Evolutionary conservation across 1,284 basidiomycete genomes (phyloP), one percentile per base, ranked within the genome.

Genomic region (Xerocomus amazonicus): DNA sequence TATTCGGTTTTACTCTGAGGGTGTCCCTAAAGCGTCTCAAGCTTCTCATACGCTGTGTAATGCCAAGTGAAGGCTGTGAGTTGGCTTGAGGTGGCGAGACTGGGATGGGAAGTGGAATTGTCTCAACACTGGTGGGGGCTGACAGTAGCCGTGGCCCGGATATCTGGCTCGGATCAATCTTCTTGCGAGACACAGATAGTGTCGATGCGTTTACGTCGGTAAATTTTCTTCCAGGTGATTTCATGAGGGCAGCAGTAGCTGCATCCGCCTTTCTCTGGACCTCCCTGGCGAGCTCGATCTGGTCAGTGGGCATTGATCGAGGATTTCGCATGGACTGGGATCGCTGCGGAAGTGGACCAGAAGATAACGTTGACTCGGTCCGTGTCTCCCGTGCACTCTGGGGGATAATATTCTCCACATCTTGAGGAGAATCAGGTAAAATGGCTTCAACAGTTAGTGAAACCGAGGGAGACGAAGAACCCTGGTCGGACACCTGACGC

Each of bases 41-140:
- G 59, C 78, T 82, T 66, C 80, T 84, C 73, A 90, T 80, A n/a
- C 84, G 78, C 46, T 76, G 77, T 50, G 79, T 79, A 50, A 82
- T 77, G 43, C 67, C 83, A 75, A 40, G 72, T 70, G 50, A 74
- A 56, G 46, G 66, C 65, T 58, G 72, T 58, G 56, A 48, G 38
- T 28, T 56, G 31, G 57, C 48, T 37, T 61, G 48, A 19, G 65
- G 62, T 51, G 65, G 64, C 23, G 67, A 56, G n/a, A 64, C 66
- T 27, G 66, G 56, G 4, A 74, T 72, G 33, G 75, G 80, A 42
- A 87, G 68, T 17, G 87, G 84, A 49, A 90, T 78, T 3, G 84
- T 80, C 58, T 89, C 85, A 23, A 90, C 80, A 56, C 83, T 88
- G 4, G 84, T 83, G 2, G 89, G 83, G 0, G 85, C 79, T 27